phyloP scores from a whole-genome alignment of 139 green algal species.

The Pleodorina starrii region DNA sequence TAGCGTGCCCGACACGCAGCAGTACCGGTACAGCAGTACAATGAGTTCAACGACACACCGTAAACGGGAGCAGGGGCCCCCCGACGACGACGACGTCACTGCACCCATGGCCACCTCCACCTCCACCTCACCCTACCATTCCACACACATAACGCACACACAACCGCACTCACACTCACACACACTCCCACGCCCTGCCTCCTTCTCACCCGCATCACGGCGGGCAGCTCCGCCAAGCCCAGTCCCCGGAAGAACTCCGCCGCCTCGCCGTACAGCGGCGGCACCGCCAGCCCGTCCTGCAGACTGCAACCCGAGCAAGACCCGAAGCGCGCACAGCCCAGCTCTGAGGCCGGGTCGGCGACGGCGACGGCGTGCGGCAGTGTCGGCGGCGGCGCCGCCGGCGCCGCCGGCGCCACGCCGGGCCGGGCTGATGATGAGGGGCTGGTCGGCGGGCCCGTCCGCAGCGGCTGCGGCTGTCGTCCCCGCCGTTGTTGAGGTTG shows the following conservation, averaged over 20 bases:
- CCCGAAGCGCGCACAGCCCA: constrained; percentile 72
- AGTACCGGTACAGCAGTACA: too few relatives aligned
- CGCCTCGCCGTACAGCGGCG: constrained; percentile 55
- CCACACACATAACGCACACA: too few relatives aligned
- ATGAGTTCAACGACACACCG: too few relatives aligned
- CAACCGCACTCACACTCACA: too few relatives aligned
- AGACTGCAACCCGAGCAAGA: constrained; percentile 71
- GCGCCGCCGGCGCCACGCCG: neutral
- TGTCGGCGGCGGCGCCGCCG: neutral
- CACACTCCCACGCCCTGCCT: too few relatives aligned
- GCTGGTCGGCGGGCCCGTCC: neutral
- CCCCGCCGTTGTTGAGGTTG: constrained; percentile 5
- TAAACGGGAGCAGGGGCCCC: too few relatives aligned
- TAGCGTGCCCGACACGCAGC: too few relatives aligned
- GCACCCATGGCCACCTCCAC: too few relatives aligned
- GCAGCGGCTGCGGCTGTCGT: neutral
- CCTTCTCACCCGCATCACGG: constrained; percentile 21
- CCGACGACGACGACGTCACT: too few relatives aligned
- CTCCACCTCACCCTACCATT: too few relatives aligned
- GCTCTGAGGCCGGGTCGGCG: constrained; percentile 24
- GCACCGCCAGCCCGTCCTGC: constrained; percentile 46
- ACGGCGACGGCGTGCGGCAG: neutral
- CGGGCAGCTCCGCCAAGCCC: neutral
- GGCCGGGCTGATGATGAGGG: neutral
- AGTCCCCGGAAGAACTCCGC: constrained; percentile 53